phyloP scores from a whole-genome alignment of 163 green algal species.

The Picocystis sp. region DNA sequence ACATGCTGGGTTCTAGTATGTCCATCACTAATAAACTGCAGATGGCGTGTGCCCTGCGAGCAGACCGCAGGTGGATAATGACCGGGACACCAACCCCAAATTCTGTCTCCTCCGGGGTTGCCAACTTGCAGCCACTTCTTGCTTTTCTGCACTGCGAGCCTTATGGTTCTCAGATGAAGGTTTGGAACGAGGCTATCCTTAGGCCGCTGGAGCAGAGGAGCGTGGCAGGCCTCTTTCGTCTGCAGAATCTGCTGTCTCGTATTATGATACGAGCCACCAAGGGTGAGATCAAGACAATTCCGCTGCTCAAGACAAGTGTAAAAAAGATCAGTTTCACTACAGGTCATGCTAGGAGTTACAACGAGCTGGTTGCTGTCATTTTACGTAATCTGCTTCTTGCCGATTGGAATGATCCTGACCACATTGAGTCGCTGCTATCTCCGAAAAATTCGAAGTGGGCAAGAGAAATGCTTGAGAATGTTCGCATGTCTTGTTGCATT shows the following conservation, averaged over 20 bases:
- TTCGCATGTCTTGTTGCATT: constrained; percentile 64
- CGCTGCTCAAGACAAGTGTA: constrained; percentile 20
- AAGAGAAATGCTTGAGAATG: constrained; percentile 57
- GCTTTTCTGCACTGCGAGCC: constrained; percentile 61
- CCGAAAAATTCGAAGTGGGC: constrained; percentile 29
- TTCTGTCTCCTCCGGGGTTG: constrained; percentile 15
- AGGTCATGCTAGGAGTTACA: constrained; percentile 68
- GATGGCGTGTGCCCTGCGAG: constrained; percentile 35
- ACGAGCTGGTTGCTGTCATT: constrained; percentile 55
- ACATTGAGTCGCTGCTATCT: constrained; percentile 57
- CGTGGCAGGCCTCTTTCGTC: constrained; percentile 25
- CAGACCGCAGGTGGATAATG: constrained; percentile 48
- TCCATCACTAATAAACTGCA: constrained; percentile 70
- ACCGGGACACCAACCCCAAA: constrained; percentile 40
- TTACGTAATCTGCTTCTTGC: constrained; percentile 68
- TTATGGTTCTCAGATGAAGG: constrained; percentile 29
- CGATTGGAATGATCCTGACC: constrained; percentile 78
- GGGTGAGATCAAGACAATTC: constrained; percentile 48
- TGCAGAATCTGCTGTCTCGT: constrained; percentile 44
- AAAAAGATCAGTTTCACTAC: constrained; percentile 34
- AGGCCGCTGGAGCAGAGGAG: constrained; percentile 25
- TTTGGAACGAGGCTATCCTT: constrained; percentile 36
- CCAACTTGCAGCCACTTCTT: constrained; percentile 69
- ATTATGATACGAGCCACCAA: constrained; percentile 72
- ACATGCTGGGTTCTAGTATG: constrained; percentile 56